phyloP scores from a whole-genome alignment of 768 basidiomycete species.

The Termitomyces eurrhizus region DNA sequence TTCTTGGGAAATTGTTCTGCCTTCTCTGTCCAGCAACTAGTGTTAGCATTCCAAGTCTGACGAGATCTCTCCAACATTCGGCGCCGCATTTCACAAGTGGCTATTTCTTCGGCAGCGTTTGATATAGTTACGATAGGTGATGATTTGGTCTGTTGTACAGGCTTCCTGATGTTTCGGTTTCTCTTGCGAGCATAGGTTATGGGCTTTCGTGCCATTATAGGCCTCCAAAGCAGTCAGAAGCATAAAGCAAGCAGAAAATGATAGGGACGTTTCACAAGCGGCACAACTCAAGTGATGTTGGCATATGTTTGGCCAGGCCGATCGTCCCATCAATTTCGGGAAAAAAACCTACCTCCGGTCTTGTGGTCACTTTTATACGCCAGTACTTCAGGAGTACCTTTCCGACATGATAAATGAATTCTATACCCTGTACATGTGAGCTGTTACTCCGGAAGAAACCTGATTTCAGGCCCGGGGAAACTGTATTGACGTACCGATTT shows the following conservation, averaged over 20 bases:
- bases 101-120: slow-evolving; percentile 11
- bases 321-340: too few relatives aligned
- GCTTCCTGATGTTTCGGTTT: slow-evolving; percentile 1
- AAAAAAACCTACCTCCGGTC: too few relatives aligned
- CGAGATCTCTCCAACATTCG: slow-evolving; percentile 19
- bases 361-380: too few relatives aligned
- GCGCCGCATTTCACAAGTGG: slow-evolving; percentile 16
- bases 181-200: slow-evolving; percentile 19
- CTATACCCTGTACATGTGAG: too few relatives aligned
- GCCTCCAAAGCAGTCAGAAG: neutral
- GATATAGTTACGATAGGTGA: slow-evolving; percentile 12
- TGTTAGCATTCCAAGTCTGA: slow-evolving; percentile 4
- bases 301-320: too few relatives aligned
- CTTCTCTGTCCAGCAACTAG: neutral
- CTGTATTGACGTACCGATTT: too few relatives aligned
- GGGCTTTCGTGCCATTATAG: slow-evolving; percentile 16
- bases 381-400: too few relatives aligned
- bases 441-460: too few relatives aligned
- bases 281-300: too few relatives aligned
- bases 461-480: too few relatives aligned
- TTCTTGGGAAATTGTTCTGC: slow-evolving; percentile 11
- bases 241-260: neutral
- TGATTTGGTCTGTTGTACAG: neutral
- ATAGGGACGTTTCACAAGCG: too few relatives aligned
- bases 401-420: too few relatives aligned